A percentile compares a stretch with the other conserved stretches of the same genome.
These are phyloP conservation scores for Sphaerulina musiva DNA, from an alignment of 2,329 filamentous ascomycete species.

Conservation along the genomic window DNA sequence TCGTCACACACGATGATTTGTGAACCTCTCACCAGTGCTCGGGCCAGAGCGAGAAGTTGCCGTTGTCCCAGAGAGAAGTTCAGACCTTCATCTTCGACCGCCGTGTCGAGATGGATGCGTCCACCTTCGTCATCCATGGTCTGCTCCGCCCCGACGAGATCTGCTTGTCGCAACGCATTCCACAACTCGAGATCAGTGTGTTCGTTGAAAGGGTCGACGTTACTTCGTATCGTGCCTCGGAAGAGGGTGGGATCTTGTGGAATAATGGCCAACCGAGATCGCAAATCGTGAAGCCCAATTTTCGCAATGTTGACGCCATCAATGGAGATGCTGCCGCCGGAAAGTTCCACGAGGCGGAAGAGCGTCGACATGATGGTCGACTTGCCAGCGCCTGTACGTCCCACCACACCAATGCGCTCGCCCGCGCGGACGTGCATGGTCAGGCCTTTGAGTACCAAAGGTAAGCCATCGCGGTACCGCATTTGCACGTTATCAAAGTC, in stretches of 20 bases:
- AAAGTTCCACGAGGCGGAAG: conserved; percentile 59
- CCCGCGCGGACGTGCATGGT: conserved; percentile 65
- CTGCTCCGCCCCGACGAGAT: conserved; percentile 55
- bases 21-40: conserved; percentile 77
- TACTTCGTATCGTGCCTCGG: conserved; percentile 69
- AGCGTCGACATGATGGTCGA: conserved; percentile 76
- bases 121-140: conserved; percentile 40
- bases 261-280: conserved; percentile 68
- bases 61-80: conserved; percentile 95
- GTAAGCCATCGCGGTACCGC: conserved; percentile 47
- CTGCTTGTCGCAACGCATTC: conserved; percentile 69
- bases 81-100: conserved; percentile 87
- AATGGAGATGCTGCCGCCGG: conserved; percentile 44
- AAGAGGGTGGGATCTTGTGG: conserved; percentile 81
- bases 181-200: conserved; percentile 72
- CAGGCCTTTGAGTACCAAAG: conserved; percentile 46
- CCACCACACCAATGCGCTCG: conserved; percentile 74
- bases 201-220: conserved; percentile 74
- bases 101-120: conserved; percentile 73
- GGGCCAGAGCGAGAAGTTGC: conserved; percentile 88
- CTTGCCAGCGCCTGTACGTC: conserved; percentile 76
- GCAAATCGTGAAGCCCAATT: conserved; percentile 67
- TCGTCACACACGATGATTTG: conserved; percentile 97
- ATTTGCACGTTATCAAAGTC: conserved; percentile 46
- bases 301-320: conserved; percentile 57